Conservation (phyloP, 768 basidiomycete species). For the Lactarius tabidus region DNA sequence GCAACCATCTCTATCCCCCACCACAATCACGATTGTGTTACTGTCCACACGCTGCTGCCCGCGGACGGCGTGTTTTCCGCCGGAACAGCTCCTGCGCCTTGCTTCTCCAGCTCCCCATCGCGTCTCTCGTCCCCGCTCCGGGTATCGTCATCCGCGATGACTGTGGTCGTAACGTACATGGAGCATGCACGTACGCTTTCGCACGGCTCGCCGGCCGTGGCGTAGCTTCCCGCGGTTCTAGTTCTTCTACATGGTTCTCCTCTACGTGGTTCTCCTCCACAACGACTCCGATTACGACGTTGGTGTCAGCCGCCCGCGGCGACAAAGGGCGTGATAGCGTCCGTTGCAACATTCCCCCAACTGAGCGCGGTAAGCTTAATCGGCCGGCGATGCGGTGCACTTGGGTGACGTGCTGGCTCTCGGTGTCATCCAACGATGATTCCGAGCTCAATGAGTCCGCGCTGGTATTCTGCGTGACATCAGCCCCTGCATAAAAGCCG, state of each 20-base stretch:
- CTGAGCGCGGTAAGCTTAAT: slow-evolving; percentile 20
- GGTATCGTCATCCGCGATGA: slow-evolving; percentile 15
- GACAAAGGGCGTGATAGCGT: slow-evolving; percentile 16
- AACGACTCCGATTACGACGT: slow-evolving; percentile 25
- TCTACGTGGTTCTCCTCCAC: slow-evolving; percentile 24
- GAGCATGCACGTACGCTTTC: slow-evolving; percentile 12
- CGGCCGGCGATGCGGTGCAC: slow-evolving; percentile 26
- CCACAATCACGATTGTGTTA: not conserved
- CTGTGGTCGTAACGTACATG: slow-evolving; percentile 7
- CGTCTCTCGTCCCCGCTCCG: not conserved
- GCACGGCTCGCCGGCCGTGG: not conserved
- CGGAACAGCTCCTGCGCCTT: slow-evolving; percentile 15
- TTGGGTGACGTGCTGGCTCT: slow-evolving; percentile 25
- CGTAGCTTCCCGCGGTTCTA: slow-evolving; percentile 1
- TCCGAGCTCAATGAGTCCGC: slow-evolving; percentile 31
- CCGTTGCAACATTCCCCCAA: slow-evolving; percentile 22
- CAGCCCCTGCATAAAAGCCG: slow-evolving; percentile 3
- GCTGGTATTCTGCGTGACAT: slow-evolving; percentile 23
- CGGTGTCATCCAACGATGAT: slow-evolving; percentile 17
- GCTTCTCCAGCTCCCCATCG: slow-evolving; percentile 13
- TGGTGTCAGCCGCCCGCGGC: slow-evolving; percentile 1
- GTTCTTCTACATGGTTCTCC: slow-evolving; percentile 20
- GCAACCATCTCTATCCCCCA: not conserved
- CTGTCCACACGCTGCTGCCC: not conserved
- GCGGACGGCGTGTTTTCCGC: slow-evolving; percentile 1